phyloP scores from a whole-genome alignment of 805 yeast genomes.

The Kuraishia piskuri region DNA sequence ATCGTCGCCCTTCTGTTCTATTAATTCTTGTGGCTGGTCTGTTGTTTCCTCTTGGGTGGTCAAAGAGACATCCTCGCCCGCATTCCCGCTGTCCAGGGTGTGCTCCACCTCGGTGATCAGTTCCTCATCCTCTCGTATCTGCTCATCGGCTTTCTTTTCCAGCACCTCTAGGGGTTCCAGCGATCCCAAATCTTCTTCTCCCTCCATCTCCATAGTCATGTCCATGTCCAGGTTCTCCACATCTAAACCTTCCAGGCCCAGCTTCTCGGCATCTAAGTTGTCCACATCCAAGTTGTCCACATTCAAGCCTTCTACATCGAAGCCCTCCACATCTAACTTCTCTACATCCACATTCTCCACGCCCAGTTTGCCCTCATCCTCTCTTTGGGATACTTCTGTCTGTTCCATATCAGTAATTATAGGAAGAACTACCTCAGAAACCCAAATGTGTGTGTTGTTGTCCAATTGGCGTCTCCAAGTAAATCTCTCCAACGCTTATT shows the following conservation, averaged over 20 bases:
- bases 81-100: too few relatives aligned
- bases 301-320: not conserved
- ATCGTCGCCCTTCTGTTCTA: too few relatives aligned
- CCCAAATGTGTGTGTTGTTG: too few relatives aligned
- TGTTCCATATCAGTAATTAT: not conserved
- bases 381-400: not conserved
- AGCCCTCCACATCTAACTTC: not conserved
- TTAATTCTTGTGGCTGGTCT: not conserved
- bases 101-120: not conserved
- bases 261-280: too few relatives aligned
- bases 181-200: not conserved
- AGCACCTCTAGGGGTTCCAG: not conserved
- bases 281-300: not conserved
- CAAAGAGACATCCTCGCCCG: too few relatives aligned
- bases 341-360: too few relatives aligned
- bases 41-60: not conserved
- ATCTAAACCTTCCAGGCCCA: not conserved
- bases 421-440: too few relatives aligned
- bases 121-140: not conserved
- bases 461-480: too few relatives aligned
- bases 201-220: not conserved
- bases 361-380: not conserved
- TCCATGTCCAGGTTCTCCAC: not conserved
- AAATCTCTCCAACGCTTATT: too few relatives aligned
- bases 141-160: not conserved